Percentiles rank a stretch among this genome's conserved stretches.
These are phyloP conservation scores for Chlamydomonas sphaeroides DNA, from an alignment of 139 green algal species.

Conservation along the genomic window DNA sequence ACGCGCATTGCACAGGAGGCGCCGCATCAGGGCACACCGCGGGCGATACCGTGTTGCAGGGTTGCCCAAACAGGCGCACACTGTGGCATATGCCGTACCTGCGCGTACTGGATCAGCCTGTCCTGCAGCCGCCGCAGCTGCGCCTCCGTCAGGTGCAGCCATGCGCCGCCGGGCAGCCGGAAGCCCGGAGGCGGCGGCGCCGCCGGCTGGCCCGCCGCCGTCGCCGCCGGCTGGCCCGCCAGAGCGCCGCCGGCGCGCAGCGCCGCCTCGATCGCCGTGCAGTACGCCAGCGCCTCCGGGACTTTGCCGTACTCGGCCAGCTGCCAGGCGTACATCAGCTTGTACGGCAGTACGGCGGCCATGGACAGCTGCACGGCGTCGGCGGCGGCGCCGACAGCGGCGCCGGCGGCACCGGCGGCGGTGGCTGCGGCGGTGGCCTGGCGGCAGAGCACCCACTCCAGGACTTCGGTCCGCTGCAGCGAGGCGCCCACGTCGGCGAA, in stretches of 20 bases:
- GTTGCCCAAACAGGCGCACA: background rate
- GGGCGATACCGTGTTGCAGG: no score
- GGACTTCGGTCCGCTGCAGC: slow-evolving; percentile 81
- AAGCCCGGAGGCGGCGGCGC: background rate
- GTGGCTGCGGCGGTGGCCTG: background rate
- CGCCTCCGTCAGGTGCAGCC: slow-evolving; percentile 18
- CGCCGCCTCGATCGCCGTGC: slow-evolving; percentile 16
- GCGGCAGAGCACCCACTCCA: slow-evolving; percentile 66
- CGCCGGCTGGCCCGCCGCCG: background rate
- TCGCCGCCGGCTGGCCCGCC: background rate
- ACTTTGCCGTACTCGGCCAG: slow-evolving; percentile 47
- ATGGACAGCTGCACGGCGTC: background rate
- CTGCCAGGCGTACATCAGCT: slow-evolving; percentile 41
- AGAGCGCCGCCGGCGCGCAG: slow-evolving; percentile 3
- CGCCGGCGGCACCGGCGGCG: background rate
- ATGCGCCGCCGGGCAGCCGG: slow-evolving; percentile 1
- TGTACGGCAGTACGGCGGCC: slow-evolving; percentile 43
- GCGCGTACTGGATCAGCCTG: slow-evolving; percentile 28
- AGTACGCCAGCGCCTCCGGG: slow-evolving; percentile 47
- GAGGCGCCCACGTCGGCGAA: slow-evolving; percentile 46
- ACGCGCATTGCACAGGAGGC: no score
- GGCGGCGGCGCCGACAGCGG: background rate
- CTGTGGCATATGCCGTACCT: slow-evolving; percentile 21
- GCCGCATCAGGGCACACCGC: no score
- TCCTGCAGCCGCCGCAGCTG: slow-evolving; percentile 31